Conservation (phyloP, 441 rosid genomes). For the Arabidopsis lyrata region DNA sequence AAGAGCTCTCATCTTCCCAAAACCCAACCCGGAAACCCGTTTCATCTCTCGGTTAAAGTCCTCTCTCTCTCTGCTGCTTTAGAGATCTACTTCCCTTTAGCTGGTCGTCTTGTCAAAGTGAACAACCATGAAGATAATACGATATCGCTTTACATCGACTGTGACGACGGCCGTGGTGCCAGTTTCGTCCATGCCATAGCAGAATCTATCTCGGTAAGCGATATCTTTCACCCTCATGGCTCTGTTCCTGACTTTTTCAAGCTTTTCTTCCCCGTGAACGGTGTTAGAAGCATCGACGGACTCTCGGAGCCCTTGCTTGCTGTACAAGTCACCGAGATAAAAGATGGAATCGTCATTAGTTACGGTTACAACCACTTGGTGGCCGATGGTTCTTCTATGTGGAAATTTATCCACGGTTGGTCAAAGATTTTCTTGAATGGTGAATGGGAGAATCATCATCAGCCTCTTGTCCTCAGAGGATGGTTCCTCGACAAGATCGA, state of each 20-base stretch:
- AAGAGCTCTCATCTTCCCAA: slow-evolving; percentile 42
- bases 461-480: slow-evolving; percentile 2
- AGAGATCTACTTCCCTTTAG: slow-evolving; percentile 15
- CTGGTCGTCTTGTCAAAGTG: slow-evolving; percentile 35
- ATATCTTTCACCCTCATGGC: slow-evolving; percentile 14
- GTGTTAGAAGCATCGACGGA: slow-evolving; percentile 19
- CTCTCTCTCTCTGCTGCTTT: slow-evolving; percentile 28
- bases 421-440: slow-evolving; percentile 40
- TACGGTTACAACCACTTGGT: slow-evolving; percentile 45
- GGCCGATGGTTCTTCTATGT: slow-evolving; percentile 47
- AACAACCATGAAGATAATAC: slow-evolving; percentile 26
- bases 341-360: slow-evolving; percentile 45
- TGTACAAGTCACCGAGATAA: slow-evolving; percentile 48
- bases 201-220: not conserved
- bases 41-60: slow-evolving; percentile 23
- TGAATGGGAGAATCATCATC: not conserved
- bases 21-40: slow-evolving; percentile 18
- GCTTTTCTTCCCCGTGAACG: slow-evolving; percentile 38
- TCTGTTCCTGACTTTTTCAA: not conserved
- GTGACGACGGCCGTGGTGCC: not conserved
- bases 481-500: slow-evolving; percentile 19
- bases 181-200: slow-evolving; percentile 30
- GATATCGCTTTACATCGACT: slow-evolving; percentile 17
- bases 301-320: slow-evolving; percentile 40
- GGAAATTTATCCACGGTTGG: slow-evolving; percentile 50